Evolutionary conservation across 2,329 filamentous ascomycete genomes (phyloP), one percentile per base, ranked within the genome.

Genomic region (Lecanicillium sp.): DNA sequence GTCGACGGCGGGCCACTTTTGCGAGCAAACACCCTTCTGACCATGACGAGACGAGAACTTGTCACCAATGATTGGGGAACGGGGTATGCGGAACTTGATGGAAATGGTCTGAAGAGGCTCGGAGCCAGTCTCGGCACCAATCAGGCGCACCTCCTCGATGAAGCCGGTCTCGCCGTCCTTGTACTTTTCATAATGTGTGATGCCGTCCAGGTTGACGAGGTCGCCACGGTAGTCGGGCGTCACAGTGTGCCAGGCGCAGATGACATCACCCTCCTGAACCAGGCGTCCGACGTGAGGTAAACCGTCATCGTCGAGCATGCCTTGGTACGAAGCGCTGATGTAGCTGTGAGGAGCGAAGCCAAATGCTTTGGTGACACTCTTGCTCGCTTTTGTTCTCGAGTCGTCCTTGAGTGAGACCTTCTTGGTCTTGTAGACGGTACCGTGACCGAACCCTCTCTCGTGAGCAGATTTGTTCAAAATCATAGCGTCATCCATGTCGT

Each of bases 401-500:
- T 91, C 87, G 44, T 95, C 89, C 58, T 89, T 86, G 15, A 97
- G 77, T 29, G 86, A 82, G 61, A 93, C 83, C 61, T 94, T 87
- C 70, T 97, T 95, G 8, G 90, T 95, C 73, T 98, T 98, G 77
- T 96, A 98, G 58, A 98, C 90, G 5, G 90, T 94, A 48, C 93
- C 93, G 61, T 97, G 83, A 30, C 90, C 91, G 61, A 98, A 97
- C 12, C 93, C 93, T 57, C 93, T 83, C 68, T 98, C 93, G 66
- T 96, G 89, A 3, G 91, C 84, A 17, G 90, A 95, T 67, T 97
- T 97, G 75, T 97, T 97, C 63, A 98, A 76, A 63, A 98, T 97
- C 91, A 97, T 97, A 64, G 93, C 93, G 70, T 98, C 93, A 75
- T 98, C 93, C 93, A 98, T 98, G 76, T 98, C 93, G 70, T 97